A percentile compares a stretch with the other conserved stretches of the same genome.
These are phyloP conservation scores for Acanthamoeba castellanii DNA, from an alignment of 208 protist species.

Conservation along the genomic window DNA sequence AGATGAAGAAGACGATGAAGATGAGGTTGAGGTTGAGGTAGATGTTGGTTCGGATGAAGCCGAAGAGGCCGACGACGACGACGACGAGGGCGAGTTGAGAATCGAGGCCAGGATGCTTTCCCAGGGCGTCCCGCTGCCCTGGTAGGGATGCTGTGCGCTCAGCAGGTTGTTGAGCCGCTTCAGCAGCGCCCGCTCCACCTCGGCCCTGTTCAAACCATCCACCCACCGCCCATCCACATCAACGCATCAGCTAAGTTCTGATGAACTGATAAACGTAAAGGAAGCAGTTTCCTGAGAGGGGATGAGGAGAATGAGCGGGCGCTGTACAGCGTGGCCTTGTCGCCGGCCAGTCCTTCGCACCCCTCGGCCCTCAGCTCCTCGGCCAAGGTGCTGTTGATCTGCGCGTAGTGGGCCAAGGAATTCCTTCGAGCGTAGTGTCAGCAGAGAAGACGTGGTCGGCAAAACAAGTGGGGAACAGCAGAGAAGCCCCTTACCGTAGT, in stretches of 20 bases:
- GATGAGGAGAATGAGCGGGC: not conserved
- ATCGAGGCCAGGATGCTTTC: not conserved
- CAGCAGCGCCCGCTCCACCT: not conserved
- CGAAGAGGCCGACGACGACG: not conserved
- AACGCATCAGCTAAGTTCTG: not conserved
- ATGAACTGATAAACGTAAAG: not conserved
- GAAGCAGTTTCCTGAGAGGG: not conserved
- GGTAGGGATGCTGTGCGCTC: not conserved
- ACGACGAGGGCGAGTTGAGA: not conserved
- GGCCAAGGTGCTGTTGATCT: conserved; percentile 24
- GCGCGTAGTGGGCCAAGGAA: not conserved
- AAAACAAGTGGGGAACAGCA: not conserved
- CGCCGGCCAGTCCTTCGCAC: not conserved
- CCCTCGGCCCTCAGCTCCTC: conserved; percentile 24
- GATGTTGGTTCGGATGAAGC: too few species aligned
- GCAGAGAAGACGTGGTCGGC: not conserved
- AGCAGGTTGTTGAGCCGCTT: conserved; percentile 27
- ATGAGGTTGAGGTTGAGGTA: not conserved
- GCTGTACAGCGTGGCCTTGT: conserved; percentile 11
- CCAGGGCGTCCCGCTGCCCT: not conserved
- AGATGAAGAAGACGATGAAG: not conserved
- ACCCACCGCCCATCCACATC: too few species aligned
- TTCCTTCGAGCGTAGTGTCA: not conserved
- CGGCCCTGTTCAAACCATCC: not conserved
- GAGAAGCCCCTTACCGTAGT: not conserved